Percentiles rank a stretch among this genome's conserved stretches.
These are phyloP conservation scores for Rhizopus microsporus DNA, from an alignment of 371 early-diverging fungal genomes.

Conservation along the genomic window DNA sequence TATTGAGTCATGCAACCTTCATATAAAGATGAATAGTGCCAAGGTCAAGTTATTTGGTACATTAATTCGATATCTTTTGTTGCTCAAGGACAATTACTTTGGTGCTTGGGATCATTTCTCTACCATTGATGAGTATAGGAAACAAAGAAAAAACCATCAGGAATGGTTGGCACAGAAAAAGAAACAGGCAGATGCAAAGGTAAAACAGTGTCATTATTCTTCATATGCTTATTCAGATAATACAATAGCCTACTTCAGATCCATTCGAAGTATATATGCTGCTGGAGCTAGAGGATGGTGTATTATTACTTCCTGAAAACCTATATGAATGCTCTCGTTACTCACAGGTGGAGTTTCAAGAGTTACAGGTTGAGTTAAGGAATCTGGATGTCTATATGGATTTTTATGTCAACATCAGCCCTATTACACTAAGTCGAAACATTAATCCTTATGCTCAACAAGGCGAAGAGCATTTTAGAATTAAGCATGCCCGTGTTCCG, in stretches of 20 bases:
- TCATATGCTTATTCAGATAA: background rate
- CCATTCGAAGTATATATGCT: slow-evolving; percentile 70
- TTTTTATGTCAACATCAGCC: slow-evolving; percentile 64
- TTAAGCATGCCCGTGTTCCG: slow-evolving; percentile 41
- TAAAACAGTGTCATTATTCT: slow-evolving; percentile 13
- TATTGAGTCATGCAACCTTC: slow-evolving; percentile 65
- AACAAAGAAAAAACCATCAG: slow-evolving; percentile 47
- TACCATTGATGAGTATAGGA: slow-evolving; percentile 76
- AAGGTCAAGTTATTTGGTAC: slow-evolving; percentile 71
- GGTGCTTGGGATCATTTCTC: slow-evolving; percentile 70
- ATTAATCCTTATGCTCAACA: slow-evolving; percentile 34
- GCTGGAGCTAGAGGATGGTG: slow-evolving; percentile 56
- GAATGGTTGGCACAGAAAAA: slow-evolving; percentile 47
- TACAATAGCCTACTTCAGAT: slow-evolving; percentile 50
- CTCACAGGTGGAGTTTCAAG: slow-evolving; percentile 63
- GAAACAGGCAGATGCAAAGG: slow-evolving; percentile 64
- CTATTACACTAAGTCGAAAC: slow-evolving; percentile 64
- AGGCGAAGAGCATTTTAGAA: slow-evolving; percentile 30
- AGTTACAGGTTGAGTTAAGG: slow-evolving; percentile 68
- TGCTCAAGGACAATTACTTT: slow-evolving; percentile 78
- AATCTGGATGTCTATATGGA: slow-evolving; percentile 71
- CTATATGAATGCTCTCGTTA: slow-evolving; percentile 67
- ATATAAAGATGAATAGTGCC: slow-evolving; percentile 66
- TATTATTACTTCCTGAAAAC: slow-evolving; percentile 70
- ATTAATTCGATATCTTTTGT: slow-evolving; percentile 71